Evolutionary conservation across 2,329 filamentous ascomycete species (phyloP), one percentile per base, ranked within the genome.

Genomic region (Didymella exigua): DNA sequence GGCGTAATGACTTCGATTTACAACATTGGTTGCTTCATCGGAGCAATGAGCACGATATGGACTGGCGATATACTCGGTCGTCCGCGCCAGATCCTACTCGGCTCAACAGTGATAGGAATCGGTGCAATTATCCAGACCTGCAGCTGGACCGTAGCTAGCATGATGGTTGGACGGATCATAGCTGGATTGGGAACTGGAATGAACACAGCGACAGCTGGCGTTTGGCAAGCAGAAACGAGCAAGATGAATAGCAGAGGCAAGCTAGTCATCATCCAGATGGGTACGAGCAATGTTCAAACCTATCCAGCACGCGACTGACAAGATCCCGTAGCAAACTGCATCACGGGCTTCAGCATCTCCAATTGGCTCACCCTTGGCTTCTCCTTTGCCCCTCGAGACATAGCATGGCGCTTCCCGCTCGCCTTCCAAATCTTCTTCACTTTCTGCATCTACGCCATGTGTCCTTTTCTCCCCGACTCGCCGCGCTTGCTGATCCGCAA

Each of bases 11-110:
- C 77, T 1, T 74, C 70, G 5, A 74, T 76, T 42, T 74, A 73
- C 51, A 78, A 68, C 44, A 69, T 79, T 19, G 81, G 77, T 3
- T 80, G 78, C 53, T 78, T 81, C 49, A 64, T 76, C 27, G 76
- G 76, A 1, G 77, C 78, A 0, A 72, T 79, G 56, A 63, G 73
- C 11, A 71, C 70, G 3, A 66, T 75, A 14, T 79, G 76, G 69
- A 75, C 83, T 11, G 86, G 86, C 23, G 86, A 89, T 56, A 76
- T 78, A 1, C 78, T 86, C 30, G 85, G 84, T 6, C 78, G 85
- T n/a, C 78, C 79, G 62, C 75, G 82, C 33, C 80, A 80, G 11
- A 85, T 86, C 44, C 80, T 88, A 54, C 77, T 86, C 6, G 86
- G 86, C 13, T 82, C 73, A 9, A 69, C 71, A 2, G 63, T 76